Percentiles rank a stretch among this genome's conserved stretches.
These are phyloP conservation scores for Colletotrichum chlorophyti DNA, from an alignment of 2,329 filamentous ascomycete species.

Conservation along the genomic window DNA sequence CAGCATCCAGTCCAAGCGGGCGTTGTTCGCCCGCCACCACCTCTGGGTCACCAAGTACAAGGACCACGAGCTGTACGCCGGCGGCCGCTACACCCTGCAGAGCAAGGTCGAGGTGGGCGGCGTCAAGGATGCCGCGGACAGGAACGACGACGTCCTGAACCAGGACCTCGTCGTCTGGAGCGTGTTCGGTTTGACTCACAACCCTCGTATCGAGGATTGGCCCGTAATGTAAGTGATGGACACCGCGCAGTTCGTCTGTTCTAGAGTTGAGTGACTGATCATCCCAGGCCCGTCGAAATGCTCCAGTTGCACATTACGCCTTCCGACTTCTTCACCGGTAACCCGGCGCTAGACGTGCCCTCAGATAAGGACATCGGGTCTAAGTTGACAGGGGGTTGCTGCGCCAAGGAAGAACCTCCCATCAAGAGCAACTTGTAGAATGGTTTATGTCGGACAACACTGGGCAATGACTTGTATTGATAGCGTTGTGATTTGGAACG, in stretches of 20 bases:
- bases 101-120: conserved; percentile 39
- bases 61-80: conserved; percentile 39
- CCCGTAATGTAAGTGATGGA: conserved; percentile 64
- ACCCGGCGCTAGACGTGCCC: conserved; percentile 54
- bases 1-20: conserved; percentile 31
- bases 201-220: conserved; percentile 64
- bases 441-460: not conserved
- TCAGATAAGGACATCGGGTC: conserved; percentile 38
- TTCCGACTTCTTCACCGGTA: conserved; percentile 55
- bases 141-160: conserved; percentile 56
- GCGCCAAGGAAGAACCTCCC: not conserved
- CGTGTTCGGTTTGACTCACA: conserved; percentile 59
- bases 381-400: conserved; percentile 20
- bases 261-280: not conserved
- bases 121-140: conserved; percentile 32
- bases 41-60: conserved; percentile 37
- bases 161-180: conserved; percentile 55
- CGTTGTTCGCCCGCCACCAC: conserved; percentile 37
- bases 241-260: not conserved
- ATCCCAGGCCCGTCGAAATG: conserved; percentile 59
- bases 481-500: not conserved
- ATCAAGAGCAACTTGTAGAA: conserved; percentile 16
- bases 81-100: conserved; percentile 37
- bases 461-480: not conserved
- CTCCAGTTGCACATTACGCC: conserved; percentile 52